Evolutionary conservation across 306 rosid species (phyloP).

Genomic region (Fagus crenata): DNA sequence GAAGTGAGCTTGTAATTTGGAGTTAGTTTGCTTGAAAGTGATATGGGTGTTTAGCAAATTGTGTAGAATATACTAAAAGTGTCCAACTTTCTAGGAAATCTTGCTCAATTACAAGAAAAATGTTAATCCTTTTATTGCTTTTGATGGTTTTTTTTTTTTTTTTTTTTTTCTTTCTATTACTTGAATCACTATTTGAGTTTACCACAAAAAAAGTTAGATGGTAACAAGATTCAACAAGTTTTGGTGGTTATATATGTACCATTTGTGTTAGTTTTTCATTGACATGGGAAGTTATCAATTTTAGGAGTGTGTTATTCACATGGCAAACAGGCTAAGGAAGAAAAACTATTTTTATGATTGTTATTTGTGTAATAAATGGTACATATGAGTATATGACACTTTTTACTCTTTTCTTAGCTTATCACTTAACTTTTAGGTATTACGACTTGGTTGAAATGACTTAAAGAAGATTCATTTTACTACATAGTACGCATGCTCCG

Average conservation of each 20-base stretch:
- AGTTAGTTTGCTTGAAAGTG: neutral
- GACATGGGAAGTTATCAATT: neutral
- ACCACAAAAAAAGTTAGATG: neutral
- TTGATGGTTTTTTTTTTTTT: neutral
- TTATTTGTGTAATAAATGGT: neutral
- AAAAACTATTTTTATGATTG: neutral
- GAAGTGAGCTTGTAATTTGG: too few relatives aligned
- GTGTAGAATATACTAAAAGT: neutral
- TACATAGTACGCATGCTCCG: neutral
- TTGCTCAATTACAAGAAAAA: neutral
- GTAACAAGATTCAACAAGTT: neutral
- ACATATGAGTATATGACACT: neutral
- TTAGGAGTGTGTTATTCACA: neutral
- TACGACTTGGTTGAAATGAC: neutral
- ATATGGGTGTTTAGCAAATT: neutral
- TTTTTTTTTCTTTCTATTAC: neutral
- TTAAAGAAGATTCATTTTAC: neutral
- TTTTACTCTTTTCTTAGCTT: neutral
- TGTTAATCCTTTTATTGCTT: neutral
- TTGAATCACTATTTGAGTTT: neutral
- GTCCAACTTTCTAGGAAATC: neutral
- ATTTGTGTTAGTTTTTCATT: neutral
- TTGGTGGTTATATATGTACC: neutral
- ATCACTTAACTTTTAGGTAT: neutral
- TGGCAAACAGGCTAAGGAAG: neutral